Evolutionary conservation across 768 basidiomycete species (phyloP), one percentile per base, ranked within the genome.

Genomic region (Tulasnella sp.): DNA sequence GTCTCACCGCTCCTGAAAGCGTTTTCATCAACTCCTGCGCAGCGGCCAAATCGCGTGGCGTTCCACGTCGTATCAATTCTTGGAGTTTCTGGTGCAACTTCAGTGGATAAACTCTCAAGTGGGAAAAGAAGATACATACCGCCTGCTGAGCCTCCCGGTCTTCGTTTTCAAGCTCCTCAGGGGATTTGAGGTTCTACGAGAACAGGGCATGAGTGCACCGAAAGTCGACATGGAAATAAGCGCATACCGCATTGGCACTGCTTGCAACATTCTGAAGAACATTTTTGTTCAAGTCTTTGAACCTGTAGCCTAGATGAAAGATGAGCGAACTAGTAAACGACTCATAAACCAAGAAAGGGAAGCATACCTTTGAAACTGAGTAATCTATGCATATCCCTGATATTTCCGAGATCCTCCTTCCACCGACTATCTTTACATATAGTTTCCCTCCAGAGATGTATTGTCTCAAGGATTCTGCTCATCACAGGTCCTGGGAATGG

Each of bases 11-110:
- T 25, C 95, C 93, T 4, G 93, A 84, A 40, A 99, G 73, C 0
- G 79, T 68, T 64, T 98, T 98, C 92, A 99, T 98, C 29, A 99
- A 72, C 61, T 99, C 92, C 61, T 99, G 92, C 10, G 95, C 95
- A 4, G 84, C 88, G 0, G 83, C 85, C 1, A 99, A 75, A 66
- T 99, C 95, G 57, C 89, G 78, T 0, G 95, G 95, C 16, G 93
- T 93, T 12, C 93, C 95, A 49, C 95, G 72, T 40, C 95, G 78
- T 53, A 99, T 96, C 33, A 98, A 77, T 64, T 99, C 95, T 66
- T 99, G 95, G n/a, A 99, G 73, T 70, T 99, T 98, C 68, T 72
- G 57, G 10, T 9, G 10, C 35, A 5, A 37, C 16, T 24, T 37
- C 12, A 52, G 31, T 24, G 22, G 10, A 19, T 41, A n/a, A n/a